Percentiles rank a stretch among this genome's conserved stretches.
These are phyloP conservation scores for Boletus reticuloceps DNA, from an alignment of 768 basidiomycete genomes.

Conservation along the genomic window DNA sequence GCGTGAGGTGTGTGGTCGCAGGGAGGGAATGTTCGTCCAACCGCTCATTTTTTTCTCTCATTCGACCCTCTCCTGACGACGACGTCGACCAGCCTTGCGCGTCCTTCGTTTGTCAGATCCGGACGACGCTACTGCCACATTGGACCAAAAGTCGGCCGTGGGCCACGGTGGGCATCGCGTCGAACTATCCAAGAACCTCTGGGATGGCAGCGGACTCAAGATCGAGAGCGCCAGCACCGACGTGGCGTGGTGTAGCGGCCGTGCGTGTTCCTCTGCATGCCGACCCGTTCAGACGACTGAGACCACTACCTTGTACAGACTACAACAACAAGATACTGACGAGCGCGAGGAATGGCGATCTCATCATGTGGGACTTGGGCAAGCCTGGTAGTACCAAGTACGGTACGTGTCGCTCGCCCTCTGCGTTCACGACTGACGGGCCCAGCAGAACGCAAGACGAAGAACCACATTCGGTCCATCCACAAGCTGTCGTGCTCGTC, in stretches of 20 bases:
- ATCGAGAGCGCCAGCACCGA: slow-evolving; percentile 77
- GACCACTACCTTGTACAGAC: slow-evolving; percentile 35
- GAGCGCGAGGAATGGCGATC: slow-evolving; percentile 76
- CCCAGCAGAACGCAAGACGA: slow-evolving; percentile 58
- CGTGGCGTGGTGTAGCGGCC: slow-evolving; percentile 74
- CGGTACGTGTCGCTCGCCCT: slow-evolving; percentile 42
- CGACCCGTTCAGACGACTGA: neutral
- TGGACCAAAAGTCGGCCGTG: slow-evolving; percentile 49
- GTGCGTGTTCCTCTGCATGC: slow-evolving; percentile 37
- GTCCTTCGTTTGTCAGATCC: slow-evolving; percentile 57
- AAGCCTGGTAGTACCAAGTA: slow-evolving; percentile 66
- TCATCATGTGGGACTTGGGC: slow-evolving; percentile 81
- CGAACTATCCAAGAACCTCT: slow-evolving; percentile 73
- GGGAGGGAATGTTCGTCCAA: slow-evolving; percentile 68
- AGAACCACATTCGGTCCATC: slow-evolving; percentile 71
- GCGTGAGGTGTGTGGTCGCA: slow-evolving; percentile 63
- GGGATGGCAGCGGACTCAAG: slow-evolving; percentile 76
- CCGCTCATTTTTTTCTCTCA: neutral
- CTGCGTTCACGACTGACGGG: slow-evolving; percentile 12
- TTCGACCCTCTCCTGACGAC: slow-evolving; percentile 6
- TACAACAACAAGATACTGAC: slow-evolving; percentile 77
- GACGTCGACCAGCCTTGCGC: slow-evolving; percentile 47
- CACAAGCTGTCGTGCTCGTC: slow-evolving; percentile 66
- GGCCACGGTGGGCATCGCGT: slow-evolving; percentile 64
- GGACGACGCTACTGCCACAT: slow-evolving; percentile 31